Base-by-base conservation (phyloP, 306 rosid species). In the Sphenostylis stenocarpa region DNA sequence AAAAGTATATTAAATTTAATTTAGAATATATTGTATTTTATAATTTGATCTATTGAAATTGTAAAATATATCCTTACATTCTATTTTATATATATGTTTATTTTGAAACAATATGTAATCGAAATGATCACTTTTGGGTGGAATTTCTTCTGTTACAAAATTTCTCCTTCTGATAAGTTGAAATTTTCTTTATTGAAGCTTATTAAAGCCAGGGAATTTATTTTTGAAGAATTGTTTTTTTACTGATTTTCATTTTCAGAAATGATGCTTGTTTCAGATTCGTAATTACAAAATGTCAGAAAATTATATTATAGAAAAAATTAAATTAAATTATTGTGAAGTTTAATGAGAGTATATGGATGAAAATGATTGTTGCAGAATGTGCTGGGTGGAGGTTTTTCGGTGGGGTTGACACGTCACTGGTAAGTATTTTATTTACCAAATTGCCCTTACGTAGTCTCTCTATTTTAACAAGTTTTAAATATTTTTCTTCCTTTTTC, bases 351-450 rank as follows among this genome's bases (percentile, higher is more conserved):
- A 43, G 15, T 34, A 11, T 19, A n/a, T 23, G 3, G 58, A 21
- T 67, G 76, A 72, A 64, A 78, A 66, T 76, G 31, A 73, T 51
- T 15, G 80, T 69, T 69, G 89, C 89, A 93, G 98, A 86, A 36
- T 93, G 97, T 72, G 77, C 83, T 6, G 88, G 96, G 73, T 86
- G 94, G 96, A 91, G 88, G 73, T 55, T 91, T 77, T 83, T 91
- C 84, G 67, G 86, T 72, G 89, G 87, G 49, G 75, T 76, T 24
- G 96, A 86, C 90, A 77, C 92, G 26, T 83, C 98, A 47, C 58
- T 77, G 85, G 98, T 93, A 83, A 83, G 93, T 77, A 26, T 65
- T 44, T n/a, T 15, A 45, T 63, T 83, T 69, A 78, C 85, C 34
- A 77, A 60, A 74, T 70, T 81, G 41, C 75, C 34, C 83, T 79